These are phyloP conservation scores for Aspergillus hiratsukae DNA, from an alignment of 2,329 filamentous ascomycete species.

Conservation along the genomic window DNA sequence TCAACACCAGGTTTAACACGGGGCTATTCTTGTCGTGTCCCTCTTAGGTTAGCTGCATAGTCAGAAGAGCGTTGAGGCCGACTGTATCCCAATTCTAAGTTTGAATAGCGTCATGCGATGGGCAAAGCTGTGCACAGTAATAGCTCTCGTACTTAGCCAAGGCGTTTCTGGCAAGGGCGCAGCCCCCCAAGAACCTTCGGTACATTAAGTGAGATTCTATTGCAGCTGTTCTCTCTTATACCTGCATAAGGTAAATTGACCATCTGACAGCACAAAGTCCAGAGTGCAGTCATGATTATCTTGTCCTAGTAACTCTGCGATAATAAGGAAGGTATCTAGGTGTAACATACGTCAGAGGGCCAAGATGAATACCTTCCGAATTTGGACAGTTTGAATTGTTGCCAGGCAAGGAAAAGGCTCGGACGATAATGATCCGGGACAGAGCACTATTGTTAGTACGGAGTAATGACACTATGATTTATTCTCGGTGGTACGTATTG, in stretches of 20 bases:
- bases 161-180: background rate
- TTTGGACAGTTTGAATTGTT: background rate
- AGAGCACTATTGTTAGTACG: conserved; percentile 4
- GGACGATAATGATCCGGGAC: conserved; percentile 4
- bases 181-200: background rate
- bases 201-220: background rate
- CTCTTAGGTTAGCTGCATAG: background rate
- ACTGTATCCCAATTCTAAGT: background rate
- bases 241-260: background rate
- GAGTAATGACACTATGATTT: background rate
- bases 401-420: conserved; percentile 5
- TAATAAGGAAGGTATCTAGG: background rate
- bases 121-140: background rate
- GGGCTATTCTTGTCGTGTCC: background rate
- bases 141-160: background rate
- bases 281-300: background rate
- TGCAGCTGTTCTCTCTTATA: background rate
- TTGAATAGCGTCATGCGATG: background rate
- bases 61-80: background rate
- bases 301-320: background rate
- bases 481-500: background rate
- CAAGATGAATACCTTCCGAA: conserved; percentile 10
- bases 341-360: conserved; percentile 14
- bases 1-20: background rate
- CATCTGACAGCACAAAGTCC: background rate